These are phyloP conservation scores for Talaromyces stipitatus DNA, from an alignment of 495 filamentous ascomycete species.

Conservation along the genomic window DNA sequence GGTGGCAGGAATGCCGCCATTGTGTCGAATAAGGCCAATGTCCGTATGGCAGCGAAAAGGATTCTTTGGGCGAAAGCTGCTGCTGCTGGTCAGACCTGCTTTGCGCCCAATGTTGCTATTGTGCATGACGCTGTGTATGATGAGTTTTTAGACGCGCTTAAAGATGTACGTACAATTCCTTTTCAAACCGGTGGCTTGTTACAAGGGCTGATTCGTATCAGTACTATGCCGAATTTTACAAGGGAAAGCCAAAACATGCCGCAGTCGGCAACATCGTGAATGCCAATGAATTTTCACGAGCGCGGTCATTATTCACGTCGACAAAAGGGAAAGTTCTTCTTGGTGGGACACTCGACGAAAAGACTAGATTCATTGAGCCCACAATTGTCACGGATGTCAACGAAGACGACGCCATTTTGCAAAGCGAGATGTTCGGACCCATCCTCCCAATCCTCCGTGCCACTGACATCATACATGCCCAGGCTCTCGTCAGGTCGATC, in stretches of 20 bases:
- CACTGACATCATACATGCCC: neutral
- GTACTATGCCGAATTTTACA: conserved; percentile 40
- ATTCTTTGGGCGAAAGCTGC: conserved; percentile 71
- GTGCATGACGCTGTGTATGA: conserved; percentile 61
- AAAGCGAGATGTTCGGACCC: conserved; percentile 78
- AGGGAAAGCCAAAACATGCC: neutral
- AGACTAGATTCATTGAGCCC: conserved; percentile 64
- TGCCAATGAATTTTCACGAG: conserved; percentile 61
- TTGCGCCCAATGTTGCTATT: conserved; percentile 59
- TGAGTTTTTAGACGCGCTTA: conserved; percentile 51
- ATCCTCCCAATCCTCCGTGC: conserved; percentile 59
- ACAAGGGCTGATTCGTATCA: conserved; percentile 4
- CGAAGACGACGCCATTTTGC: conserved; percentile 60
- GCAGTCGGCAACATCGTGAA: conserved; percentile 60
- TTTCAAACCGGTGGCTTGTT: conserved; percentile 15
- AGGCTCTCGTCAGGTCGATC: neutral
- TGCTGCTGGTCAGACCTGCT: conserved; percentile 62
- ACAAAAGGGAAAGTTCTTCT: conserved; percentile 68
- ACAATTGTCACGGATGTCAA: conserved; percentile 67
- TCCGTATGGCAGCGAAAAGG: conserved; percentile 63
- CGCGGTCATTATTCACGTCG: conserved; percentile 70
- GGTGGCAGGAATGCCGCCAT: conserved; percentile 83
- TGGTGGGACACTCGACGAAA: conserved; percentile 61
- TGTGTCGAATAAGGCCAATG: conserved; percentile 66
- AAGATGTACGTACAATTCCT: conserved; percentile 53